Conservation (phyloP, 345 rosid genomes). For the Eucalyptus tenuipes region DNA sequence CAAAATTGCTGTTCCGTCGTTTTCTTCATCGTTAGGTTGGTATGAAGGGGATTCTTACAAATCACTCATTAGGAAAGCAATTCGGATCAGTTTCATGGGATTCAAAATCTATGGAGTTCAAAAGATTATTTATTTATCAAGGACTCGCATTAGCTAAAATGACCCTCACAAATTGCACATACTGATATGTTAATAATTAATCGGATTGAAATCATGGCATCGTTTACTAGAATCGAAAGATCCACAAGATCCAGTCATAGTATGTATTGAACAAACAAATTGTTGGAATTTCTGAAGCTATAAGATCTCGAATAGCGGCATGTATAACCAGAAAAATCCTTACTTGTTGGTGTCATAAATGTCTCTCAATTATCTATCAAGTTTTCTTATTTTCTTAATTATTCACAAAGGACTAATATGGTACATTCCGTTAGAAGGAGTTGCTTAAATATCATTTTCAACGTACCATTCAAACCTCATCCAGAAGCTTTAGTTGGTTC, state of each 20-base stretch:
- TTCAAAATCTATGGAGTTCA: no score
- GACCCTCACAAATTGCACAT: neutral
- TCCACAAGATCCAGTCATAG: neutral
- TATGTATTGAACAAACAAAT: neutral
- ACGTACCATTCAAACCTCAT: neutral
- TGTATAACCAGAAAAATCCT: no score
- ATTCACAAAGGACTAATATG: no score
- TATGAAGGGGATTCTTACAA: conserved; percentile 23
- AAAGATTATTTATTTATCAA: no score
- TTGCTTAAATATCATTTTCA: no score
- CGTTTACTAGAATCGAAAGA: neutral
- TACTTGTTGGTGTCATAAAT: no score
- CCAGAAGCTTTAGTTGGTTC: neutral
- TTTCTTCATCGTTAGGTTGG: conserved; percentile 43
- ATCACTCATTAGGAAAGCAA: conserved; percentile 3
- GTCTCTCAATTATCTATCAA: no score
- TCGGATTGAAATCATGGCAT: neutral
- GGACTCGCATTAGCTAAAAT: neutral
- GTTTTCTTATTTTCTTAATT: no score
- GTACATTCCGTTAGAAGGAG: no score
- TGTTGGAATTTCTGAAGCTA: neutral
- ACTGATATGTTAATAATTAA: neutral
- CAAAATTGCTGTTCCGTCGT: conserved; percentile 39
- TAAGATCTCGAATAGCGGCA: no score
- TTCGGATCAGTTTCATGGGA: neutral